Base-by-base conservation (phyloP, 2,329 filamentous ascomycete species). In the Chalara sp. region DNA sequence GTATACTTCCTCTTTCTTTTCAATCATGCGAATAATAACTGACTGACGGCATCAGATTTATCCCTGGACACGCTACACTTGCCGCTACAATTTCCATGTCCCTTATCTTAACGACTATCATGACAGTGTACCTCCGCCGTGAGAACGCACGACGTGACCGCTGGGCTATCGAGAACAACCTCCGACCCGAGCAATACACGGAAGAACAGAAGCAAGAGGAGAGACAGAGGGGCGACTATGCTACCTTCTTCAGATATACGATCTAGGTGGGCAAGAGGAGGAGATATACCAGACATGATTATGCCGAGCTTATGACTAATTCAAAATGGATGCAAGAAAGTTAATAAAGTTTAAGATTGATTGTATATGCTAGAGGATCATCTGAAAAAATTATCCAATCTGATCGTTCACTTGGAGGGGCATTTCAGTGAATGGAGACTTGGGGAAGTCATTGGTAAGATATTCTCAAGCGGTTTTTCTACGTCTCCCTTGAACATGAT, bases 241-340 rank as follows among this genome's bases (percentile, higher is more conserved):
- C 80, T 47, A 74, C 71, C 29, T 79, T 76, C 61, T 80, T 76
- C 67, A 69, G 75, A 52, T 79, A 78, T 58, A 78, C 74, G 6
- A 59, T 77, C 33, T 79, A 37, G 35, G n/a, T 37, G 21, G 21
- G 21, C 3, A 21, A 21, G 21, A 21, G 21, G 21, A 21, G 21
- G 21, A 21, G 21, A 21, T 21, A 2, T 21, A 21, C 21, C 21
- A 21, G 21, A 21, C 3, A 21, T 21, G 21, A 21, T 21, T 21
- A 21, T 21, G 3, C 21, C 21, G 21, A 21, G 21, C 21, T 21
- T 21, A 21, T 21, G 21, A 21, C 21, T 21, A 21, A 21, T 21
- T 21, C 3, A 21, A 21, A 21, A 21, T 21, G 21, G 21, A 21
- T 21, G 21, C 3, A 21, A 21, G 21, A 21, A 21, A 21, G 21